Evolutionary conservation across 176 grass and related monocot species (phyloP).

Genomic region (Ensete ventricosum): DNA sequence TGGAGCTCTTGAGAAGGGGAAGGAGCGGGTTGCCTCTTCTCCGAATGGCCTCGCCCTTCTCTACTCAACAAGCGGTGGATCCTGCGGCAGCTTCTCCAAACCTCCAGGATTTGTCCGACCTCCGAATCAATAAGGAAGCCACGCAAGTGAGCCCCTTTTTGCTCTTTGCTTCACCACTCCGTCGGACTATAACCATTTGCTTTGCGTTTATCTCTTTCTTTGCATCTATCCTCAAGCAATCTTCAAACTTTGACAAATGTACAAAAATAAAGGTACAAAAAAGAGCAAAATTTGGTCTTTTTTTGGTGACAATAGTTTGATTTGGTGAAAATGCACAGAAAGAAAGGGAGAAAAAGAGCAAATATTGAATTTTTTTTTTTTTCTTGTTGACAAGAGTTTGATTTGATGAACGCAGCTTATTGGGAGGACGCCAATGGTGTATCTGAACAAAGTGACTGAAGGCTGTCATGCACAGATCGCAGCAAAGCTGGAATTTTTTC

Average conservation of each 20-base stretch:
- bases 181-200: too few relatives aligned
- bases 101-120: conserved; percentile 25
- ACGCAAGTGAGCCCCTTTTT: conserved; percentile 31
- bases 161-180: neutral
- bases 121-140: conserved; percentile 47
- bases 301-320: neutral
- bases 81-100: conserved; percentile 3
- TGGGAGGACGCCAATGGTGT: conserved; percentile 76
- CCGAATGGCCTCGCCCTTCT: conserved; percentile 26
- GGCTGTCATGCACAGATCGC: conserved; percentile 71
- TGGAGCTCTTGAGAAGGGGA: conserved; percentile 27
- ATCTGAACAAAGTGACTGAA: conserved; percentile 84
- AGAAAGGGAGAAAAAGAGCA: neutral
- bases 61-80: conserved; percentile 32
- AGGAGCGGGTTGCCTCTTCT: conserved; percentile 11
- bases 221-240: too few relatives aligned
- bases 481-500: conserved; percentile 81
- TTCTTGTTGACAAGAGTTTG: neutral
- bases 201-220: too few relatives aligned
- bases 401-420: conserved; percentile 41
- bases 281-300: neutral
- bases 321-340: neutral
- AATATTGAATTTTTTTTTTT: neutral
- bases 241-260: neutral
- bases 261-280: neutral